Evolutionary conservation across 129 eudicot genomes (phyloP), one percentile per base, ranked within the genome.

Genomic region (Scalesia atractyloides): DNA sequence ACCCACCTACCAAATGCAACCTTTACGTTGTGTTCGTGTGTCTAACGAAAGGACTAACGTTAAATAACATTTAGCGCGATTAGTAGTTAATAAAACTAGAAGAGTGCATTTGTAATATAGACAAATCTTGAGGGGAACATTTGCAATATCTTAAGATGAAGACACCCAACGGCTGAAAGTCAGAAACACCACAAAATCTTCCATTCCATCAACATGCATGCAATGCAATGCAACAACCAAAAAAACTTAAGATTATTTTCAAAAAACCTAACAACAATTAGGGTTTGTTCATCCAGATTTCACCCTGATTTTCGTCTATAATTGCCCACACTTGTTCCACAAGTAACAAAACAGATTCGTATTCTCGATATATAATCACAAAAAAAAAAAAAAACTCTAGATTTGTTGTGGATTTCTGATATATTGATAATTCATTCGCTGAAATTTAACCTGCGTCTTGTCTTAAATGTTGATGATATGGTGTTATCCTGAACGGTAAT

Each of bases 181-280:
- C 34, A 30, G 60, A 56, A 49, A 46, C 63, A 68, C 75, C 54
- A 60, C 46, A 11, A 77, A 77, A 61, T 59, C 50, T 47, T 59
- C 69, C 64, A 5, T 58, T 58, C 64, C 59, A 66, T 50, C 75
- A 59, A 68, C 81, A 36, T 50, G 66, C 34, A 30, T 30, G 34
- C 34, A 30, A 30, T 24, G 30, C 76, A 48, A 73, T 54, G 62
- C 77, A 20, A 20, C 15, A 22, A 1, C 37, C 10, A 62, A 26
- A 63, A 26, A 60, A 60, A 24, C 3, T 8, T 22, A 17, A 18
- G 11, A 4, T 49, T 15, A 47, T 49, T 13, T 14, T 2, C n/a
- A 49, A 49, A 76, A 76, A 76, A 68, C 70, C 81, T 1, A 56
- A 56, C 76, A n/a, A 19, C 3, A 63, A 43, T 78, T 78, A 78